phyloP scores from a whole-genome alignment of 176 grass and related monocot species.

The Urochloa ruziziensis region DNA sequence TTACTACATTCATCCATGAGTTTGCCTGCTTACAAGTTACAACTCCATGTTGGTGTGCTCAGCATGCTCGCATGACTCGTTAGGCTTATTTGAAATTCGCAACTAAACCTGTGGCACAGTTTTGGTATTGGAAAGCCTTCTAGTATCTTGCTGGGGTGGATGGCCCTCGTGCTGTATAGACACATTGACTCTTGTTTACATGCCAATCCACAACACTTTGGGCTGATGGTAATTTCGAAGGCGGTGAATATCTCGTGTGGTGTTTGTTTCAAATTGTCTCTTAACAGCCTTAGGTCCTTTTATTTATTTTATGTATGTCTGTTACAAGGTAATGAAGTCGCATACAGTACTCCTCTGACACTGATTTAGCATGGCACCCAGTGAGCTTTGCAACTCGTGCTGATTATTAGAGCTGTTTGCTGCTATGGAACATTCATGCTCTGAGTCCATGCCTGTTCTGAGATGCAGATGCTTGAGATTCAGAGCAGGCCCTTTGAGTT shows the following conservation, averaged over 20 bases:
- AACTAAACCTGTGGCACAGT: neutral
- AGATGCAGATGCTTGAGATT: neutral
- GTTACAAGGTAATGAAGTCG: too few relatives aligned
- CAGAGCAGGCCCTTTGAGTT: neutral
- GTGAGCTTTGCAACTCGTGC: neutral
- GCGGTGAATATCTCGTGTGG: neutral
- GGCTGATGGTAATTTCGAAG: neutral
- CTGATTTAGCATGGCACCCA: neutral
- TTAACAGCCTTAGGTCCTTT: neutral
- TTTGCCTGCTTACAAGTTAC: too few relatives aligned
- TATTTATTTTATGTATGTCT: neutral
- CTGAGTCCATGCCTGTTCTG: neutral
- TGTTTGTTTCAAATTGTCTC: neutral
- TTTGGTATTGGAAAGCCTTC: neutral
- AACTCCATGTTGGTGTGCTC: too few relatives aligned
- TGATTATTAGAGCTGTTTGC: neutral
- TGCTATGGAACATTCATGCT: neutral
- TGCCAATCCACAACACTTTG: neutral
- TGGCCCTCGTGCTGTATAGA: neutral
- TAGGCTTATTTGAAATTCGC: neutral
- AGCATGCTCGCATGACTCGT: neutral
- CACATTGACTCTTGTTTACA: neutral
- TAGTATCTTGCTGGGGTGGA: neutral
- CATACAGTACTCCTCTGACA: neutral
- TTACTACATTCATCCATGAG: neutral